Evolutionary conservation across 2,329 filamentous ascomycete genomes (phyloP), one percentile per base, ranked within the genome.

Genomic region (Lizonia empirigonia): DNA sequence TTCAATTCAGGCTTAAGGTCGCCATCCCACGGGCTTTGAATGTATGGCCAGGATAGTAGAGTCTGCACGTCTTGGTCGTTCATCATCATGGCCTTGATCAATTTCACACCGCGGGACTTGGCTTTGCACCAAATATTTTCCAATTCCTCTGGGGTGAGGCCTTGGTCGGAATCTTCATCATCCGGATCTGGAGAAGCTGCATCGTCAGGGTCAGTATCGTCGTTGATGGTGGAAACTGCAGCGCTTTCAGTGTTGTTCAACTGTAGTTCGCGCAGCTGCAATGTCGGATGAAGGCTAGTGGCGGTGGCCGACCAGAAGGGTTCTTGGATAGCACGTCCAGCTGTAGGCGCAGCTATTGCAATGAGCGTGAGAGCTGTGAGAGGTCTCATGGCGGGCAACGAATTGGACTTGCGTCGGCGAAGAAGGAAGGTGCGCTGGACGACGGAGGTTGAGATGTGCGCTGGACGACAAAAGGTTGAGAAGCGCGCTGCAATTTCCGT

Each of bases 61-160:
- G 16, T 15, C 4, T 38, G 34, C 12, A 51, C 48, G n/a, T 58
- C 57, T 2, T 30, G 23, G 15, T 58, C 51, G 24, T 32, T 24
- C 41, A 58, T 47, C 12, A 45, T 49, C 54, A 55, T 55, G n/a
- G 57, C 51, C 8, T 34, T 37, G 12, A 50, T 47, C n/a, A 60
- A 44, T n/a, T 32, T 22, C 1, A 27, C 23, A 23, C 54, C 54
- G 8, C 54, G 51, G 27, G 51, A 51, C 9, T 32, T 37, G 9
- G 51, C 51, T 29, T 77, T 73, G 9, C 67, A 66, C 16, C 69
- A 74, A 55, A 77, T 74, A 3, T 13, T 20, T 7, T 44, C 34
- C 23, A 39, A 10, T 13, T 50, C 16, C 5, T 39, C 40, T n/a
- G 34, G 22, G 9, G 39, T 38, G n/a, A 35, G 18, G 18, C 4